phyloP scores from a whole-genome alignment of 768 basidiomycete species.

The Hemileccinum impolitum region DNA sequence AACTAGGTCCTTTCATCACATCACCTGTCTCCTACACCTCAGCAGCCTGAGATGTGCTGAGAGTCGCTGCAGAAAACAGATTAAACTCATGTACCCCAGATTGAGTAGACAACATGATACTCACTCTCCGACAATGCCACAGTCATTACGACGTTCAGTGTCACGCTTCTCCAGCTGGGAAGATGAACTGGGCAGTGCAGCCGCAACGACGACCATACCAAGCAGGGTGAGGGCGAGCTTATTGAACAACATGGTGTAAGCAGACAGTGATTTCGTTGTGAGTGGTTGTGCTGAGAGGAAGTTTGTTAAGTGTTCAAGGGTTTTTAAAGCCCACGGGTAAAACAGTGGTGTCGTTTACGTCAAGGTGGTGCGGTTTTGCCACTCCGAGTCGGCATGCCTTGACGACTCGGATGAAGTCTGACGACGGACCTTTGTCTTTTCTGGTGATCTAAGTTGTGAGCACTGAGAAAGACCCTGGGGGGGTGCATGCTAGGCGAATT shows the following conservation, averaged over 20 bases:
- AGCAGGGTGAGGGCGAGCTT: slow-evolving; percentile 4
- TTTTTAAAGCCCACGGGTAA: not conserved
- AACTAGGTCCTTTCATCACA: no score
- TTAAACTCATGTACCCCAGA: no score
- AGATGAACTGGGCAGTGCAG: not conserved
- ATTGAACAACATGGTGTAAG: slow-evolving; percentile 8
- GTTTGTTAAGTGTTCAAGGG: no score
- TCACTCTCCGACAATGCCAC: not conserved
- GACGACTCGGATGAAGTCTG: no score
- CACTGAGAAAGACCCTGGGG: no score
- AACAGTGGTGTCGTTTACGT: not conserved
- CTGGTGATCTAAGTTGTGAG: no score
- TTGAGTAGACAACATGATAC: no score
- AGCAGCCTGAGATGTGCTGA: no score
- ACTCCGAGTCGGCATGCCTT: no score
- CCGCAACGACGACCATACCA: not conserved
- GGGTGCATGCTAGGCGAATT: not conserved
- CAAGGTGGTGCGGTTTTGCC: not conserved
- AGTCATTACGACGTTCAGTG: not conserved
- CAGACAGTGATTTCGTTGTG: not conserved
- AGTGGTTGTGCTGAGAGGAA: not conserved
- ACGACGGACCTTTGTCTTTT: no score
- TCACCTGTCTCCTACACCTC: no score
- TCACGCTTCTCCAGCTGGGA: not conserved
- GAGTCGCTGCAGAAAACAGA: no score